Percentiles rank a stretch among this genome's conserved stretches.
Evolutionary conservation across 805 yeast species (phyloP).

Genomic region (Teunomyces kruisii): DNA sequence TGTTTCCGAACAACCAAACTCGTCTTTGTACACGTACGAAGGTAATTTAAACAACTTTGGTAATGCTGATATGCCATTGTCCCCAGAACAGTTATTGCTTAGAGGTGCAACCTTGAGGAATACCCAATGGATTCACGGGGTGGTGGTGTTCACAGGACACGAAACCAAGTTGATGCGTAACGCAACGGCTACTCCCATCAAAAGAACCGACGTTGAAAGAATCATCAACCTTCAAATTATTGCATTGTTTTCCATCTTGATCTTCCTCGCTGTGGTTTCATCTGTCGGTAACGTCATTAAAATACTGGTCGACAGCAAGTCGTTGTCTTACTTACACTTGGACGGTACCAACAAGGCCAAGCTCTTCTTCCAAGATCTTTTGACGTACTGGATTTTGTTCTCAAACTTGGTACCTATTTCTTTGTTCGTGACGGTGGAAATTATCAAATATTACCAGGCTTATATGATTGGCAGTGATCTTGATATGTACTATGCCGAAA

Average conservation of each 20-base stretch:
- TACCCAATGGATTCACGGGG: conserved; percentile 93
- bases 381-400: conserved; percentile 94
- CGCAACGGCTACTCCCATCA: conserved; percentile 98
- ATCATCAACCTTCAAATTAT: conserved; percentile 90
- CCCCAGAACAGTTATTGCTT: conserved; percentile 87
- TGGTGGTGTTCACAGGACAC: conserved; percentile 95
- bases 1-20: conserved; percentile 88
- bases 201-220: conserved; percentile 94
- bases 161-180: conserved; percentile 97
- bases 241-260: conserved; percentile 78
- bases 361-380: conserved; percentile 78
- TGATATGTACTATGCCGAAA: conserved; percentile 83
- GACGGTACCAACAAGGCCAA: conserved; percentile 66
- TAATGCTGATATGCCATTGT: conserved; percentile 57
- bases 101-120: conserved; percentile 96
- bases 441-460: conserved; percentile 94
- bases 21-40: conserved; percentile 91
- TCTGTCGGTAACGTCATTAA: conserved; percentile 85
- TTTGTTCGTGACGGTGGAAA: conserved; percentile 91
- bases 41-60: conserved; percentile 70
- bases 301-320: conserved; percentile 50
- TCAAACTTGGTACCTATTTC: conserved; percentile 98
- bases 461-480: conserved; percentile 90
- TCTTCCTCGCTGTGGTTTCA: conserved; percentile 74
- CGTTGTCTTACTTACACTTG: conserved; percentile 63